Evolutionary conservation across 2,329 filamentous ascomycete species (phyloP), one percentile per base, ranked within the genome.

Genomic region (Thielaviopsis populi): DNA sequence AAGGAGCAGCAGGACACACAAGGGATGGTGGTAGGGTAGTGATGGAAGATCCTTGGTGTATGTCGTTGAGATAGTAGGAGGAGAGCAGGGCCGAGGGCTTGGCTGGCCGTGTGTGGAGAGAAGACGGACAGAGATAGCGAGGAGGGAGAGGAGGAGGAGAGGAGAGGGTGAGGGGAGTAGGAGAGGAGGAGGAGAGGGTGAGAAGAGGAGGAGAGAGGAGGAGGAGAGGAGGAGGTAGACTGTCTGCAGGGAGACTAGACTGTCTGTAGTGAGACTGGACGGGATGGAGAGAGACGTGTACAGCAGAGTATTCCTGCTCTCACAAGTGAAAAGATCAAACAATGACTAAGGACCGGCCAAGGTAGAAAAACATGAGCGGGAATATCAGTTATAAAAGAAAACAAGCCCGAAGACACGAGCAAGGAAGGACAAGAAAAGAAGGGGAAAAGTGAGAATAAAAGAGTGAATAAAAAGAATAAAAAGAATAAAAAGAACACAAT

Each of bases 171-270:
- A 37, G n/a, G 8, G 67, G 62, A 66, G 60, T 66, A 64, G 54
- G 65, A 59, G 64, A 66, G 62, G 59, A 64, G 63, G 64, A 37
- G 62, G 65, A 58, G 66, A 63, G 66, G 65, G 64, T 63, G 61
- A 27, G 19, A 27, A 50, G 40, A 62, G 60, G n/a, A 61, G 59
- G 59, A 53, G 56, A 65, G 63, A 63, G 40, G 61, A n/a, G n/a
- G n/a, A n/a, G n/a, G n/a, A n/a, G n/a, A n/a, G n/a, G n/a, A n/a
- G n/a, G n/a, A n/a, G n/a, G n/a, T n/a, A n/a, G n/a, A n/a, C n/a
- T n/a, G n/a, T n/a, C n/a, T n/a, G n/a, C n/a, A n/a, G n/a, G n/a
- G n/a, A n/a, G n/a, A n/a, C n/a, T n/a, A n/a, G n/a, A n/a, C n/a
- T n/a, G n/a, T n/a, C n/a, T n/a, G n/a, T n/a, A n/a, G n/a, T n/a